phyloP scores from a whole-genome alignment of 164 flowering plant species.

The Vitis riparia region DNA sequence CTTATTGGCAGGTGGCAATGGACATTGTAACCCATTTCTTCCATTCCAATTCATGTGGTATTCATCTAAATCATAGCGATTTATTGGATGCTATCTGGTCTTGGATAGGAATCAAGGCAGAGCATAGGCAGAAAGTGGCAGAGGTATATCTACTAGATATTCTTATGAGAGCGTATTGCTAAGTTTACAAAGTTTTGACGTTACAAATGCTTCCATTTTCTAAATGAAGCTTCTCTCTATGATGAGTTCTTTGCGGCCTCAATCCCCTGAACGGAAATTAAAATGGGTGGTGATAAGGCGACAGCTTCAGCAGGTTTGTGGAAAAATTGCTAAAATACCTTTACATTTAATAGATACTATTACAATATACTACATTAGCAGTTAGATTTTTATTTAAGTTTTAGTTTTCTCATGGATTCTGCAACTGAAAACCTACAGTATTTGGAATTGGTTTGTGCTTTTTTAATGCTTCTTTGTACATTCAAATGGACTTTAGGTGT shows the following conservation, averaged over 20 bases:
- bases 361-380: not conserved
- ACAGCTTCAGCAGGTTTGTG: slow-evolving; percentile 85
- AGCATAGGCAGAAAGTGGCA: slow-evolving; percentile 76
- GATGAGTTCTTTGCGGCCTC: slow-evolving; percentile 80
- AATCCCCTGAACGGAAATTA: slow-evolving; percentile 73
- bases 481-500: no score
- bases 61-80: slow-evolving; percentile 81
- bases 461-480: no score
- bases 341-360: not conserved
- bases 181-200: not conserved
- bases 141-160: slow-evolving; percentile 48
- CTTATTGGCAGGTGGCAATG: slow-evolving; percentile 59
- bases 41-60: slow-evolving; percentile 59
- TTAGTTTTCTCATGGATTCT: not conserved
- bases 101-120: slow-evolving; percentile 82
- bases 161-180: not conserved
- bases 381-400: no score
- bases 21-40: slow-evolving; percentile 59
- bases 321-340: not conserved
- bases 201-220: slow-evolving; percentile 14
- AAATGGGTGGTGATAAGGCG: slow-evolving; percentile 84
- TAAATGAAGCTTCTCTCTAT: slow-evolving; percentile 72
- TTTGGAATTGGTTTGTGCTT: no score
- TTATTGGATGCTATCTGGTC: slow-evolving; percentile 88
- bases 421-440: not conserved